Evolutionary conservation across 2,329 filamentous ascomycete genomes (phyloP).

Genomic region (Rosellinia necatrix): DNA sequence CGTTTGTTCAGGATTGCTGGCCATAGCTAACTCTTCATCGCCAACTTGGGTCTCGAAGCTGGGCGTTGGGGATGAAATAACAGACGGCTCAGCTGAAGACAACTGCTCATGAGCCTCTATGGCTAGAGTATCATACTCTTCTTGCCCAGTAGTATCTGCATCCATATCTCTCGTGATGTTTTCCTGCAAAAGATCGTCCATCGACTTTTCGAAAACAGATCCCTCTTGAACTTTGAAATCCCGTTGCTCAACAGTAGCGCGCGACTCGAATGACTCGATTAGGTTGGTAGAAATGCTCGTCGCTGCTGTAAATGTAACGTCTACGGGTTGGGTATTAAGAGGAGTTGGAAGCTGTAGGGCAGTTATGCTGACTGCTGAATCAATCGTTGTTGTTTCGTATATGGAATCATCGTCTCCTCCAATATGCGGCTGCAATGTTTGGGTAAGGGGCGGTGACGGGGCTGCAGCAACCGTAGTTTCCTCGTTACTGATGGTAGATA

Average conservation of each 20-base stretch:
- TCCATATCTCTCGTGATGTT: not conserved
- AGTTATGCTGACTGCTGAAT: constrained; percentile 7
- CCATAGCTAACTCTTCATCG: constrained; percentile 22
- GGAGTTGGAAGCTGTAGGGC: constrained; percentile 34
- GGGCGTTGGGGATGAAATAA: constrained; percentile 25
- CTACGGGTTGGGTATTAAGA: constrained; percentile 30
- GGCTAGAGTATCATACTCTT: not conserved
- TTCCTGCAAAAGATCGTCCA: not conserved
- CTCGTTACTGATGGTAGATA: not conserved
- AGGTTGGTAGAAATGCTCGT: constrained; percentile 20
- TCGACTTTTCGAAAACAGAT: not conserved
- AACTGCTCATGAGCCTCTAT: not conserved
- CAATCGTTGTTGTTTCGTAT: constrained; percentile 16
- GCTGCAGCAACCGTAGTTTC: constrained; percentile 42
- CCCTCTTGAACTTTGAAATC: not conserved
- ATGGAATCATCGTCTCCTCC: not conserved
- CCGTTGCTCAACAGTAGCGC: constrained; percentile 7
- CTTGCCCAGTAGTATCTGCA: not conserved
- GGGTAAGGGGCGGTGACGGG: constrained; percentile 35
- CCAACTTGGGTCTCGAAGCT: constrained; percentile 33
- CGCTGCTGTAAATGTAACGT: constrained; percentile 3
- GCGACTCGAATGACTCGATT: constrained; percentile 17
- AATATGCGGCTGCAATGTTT: constrained; percentile 28
- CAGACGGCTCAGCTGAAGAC: not conserved
- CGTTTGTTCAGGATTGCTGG: constrained; percentile 16